phyloP scores from a whole-genome alignment of 23 red algal genomes.

The Gracilaria domingensis region DNA sequence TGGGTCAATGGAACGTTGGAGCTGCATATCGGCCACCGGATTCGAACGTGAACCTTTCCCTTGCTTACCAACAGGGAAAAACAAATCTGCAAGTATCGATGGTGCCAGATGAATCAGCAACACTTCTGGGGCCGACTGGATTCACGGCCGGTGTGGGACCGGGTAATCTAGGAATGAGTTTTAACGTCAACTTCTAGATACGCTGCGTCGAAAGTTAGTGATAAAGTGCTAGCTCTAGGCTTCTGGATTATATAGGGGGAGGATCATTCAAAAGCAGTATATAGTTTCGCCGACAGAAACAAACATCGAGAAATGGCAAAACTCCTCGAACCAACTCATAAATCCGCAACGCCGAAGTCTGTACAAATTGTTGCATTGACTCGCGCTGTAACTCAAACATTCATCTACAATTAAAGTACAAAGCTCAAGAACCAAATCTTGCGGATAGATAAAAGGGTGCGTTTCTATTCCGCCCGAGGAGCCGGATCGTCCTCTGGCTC shows the following conservation, averaged over 20 bases:
- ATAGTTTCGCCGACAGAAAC: neutral
- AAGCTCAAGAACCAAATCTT: neutral
- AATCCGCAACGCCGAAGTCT: neutral
- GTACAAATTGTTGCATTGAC: neutral
- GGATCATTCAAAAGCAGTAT: neutral
- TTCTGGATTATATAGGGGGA: neutral
- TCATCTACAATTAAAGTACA: slow-evolving; percentile 16
- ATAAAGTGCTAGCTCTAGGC: slow-evolving; percentile 21
- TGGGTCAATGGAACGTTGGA: slow-evolving; percentile 97
- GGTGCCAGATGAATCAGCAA: slow-evolving; percentile 94
- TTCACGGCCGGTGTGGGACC: slow-evolving; percentile 93
- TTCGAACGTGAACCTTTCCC: slow-evolving; percentile 94
- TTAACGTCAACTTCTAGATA: slow-evolving; percentile 93
- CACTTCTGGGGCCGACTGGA: slow-evolving; percentile 89
- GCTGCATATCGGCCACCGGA: slow-evolving; percentile 97
- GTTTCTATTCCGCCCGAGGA: neutral
- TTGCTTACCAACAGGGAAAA: slow-evolving; percentile 94
- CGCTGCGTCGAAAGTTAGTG: slow-evolving; percentile 21
- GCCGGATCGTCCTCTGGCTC: neutral
- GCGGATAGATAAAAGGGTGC: neutral
- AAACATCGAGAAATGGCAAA: neutral
- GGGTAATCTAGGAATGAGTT: slow-evolving; percentile 95
- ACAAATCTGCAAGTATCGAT: slow-evolving; percentile 93
- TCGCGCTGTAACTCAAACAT: slow-evolving; percentile 27
- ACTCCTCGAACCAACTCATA: neutral